Evolutionary conservation across 78 protist genomes (phyloP), one percentile per base, ranked within the genome.

Genomic region (slime mould (Dictyostelium discoideum)): DNA sequence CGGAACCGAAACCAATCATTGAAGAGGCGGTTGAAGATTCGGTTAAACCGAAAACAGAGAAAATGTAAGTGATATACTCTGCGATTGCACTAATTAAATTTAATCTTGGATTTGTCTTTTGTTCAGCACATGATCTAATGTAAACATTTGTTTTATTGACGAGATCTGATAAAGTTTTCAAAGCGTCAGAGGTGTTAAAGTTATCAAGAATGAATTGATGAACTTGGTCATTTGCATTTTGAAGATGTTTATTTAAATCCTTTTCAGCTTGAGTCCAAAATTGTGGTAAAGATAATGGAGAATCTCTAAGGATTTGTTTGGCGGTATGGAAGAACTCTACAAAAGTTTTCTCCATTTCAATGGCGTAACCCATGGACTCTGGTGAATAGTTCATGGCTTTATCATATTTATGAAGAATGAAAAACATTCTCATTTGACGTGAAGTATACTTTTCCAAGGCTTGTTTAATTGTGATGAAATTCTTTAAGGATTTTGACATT

Each of bases 401-500:
- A 39, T 92, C 93, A 92, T 96, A 98, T 29, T 24, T 18, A 85
- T 97, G 98, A 44, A 92, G 76, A 32, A 99, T 96, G 92, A 98
- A 98, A 81, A 99, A 65, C 92, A 98, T 16, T 40, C 99, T 97
- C 37, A 99, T 73, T 92, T 97, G 99, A 4, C 98, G 92, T 5
- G 99, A 95, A 2, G 99, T 96, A 96, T 98, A 96, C 60, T n/a
- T 54, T 39, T 84, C 81, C 42, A 98, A 83, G 16, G 98, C 98
- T 26, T 96, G 96, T 18, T 97, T 88, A 94, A 99, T 98, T 37
- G 99, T 98, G 85, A 98, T 93, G 86, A 99, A 99, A 93, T 99
- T 99, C 96, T 99, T 99, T 60, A 99, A 97, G 1, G 98, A 95
- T 94, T 99, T 99, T 79, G 98, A 96, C 99, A 99, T 99, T 86